Percentiles rank a stretch among this genome's conserved stretches.
These are phyloP conservation scores for Agrocybe chaxingu DNA, from an alignment of 768 basidiomycete genomes.

Conservation along the genomic window DNA sequence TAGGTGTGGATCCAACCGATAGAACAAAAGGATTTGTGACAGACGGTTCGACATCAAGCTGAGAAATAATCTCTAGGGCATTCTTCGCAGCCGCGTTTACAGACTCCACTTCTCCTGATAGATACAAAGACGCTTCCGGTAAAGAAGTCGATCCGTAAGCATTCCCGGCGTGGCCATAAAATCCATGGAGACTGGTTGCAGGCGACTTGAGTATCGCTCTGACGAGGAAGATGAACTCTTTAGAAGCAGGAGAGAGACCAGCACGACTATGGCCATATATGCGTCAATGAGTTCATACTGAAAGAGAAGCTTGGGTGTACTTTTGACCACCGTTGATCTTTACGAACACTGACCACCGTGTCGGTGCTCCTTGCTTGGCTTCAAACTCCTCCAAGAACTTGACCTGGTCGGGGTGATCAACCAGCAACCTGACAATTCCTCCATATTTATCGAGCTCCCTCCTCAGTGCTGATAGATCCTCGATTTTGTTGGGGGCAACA, in stretches of 20 bases:
- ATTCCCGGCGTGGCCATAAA: conserved; percentile 79
- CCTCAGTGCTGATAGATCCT: conserved; percentile 61
- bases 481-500: conserved; percentile 64
- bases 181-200: conserved; percentile 67
- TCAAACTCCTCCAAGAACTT: conserved; percentile 62
- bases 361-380: conserved; percentile 29
- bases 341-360: conserved; percentile 74
- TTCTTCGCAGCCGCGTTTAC: conserved; percentile 65
- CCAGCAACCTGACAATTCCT: conserved; percentile 62
- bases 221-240: conserved; percentile 55
- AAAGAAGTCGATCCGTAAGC: conserved; percentile 74
- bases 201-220: conserved; percentile 48
- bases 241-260: conserved; percentile 54
- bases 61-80: conserved; percentile 44
- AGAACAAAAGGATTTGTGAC: conserved; percentile 58
- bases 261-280: conserved; percentile 55
- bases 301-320: conserved; percentile 36
- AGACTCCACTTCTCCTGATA: conserved; percentile 66
- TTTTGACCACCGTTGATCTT: conserved; percentile 78
- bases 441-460: conserved; percentile 51
- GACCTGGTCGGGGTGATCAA: conserved; percentile 78
- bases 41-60: conserved; percentile 25
- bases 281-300: conserved; percentile 3
- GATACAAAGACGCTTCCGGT: conserved; percentile 59
- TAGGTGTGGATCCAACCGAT: conserved; percentile 85